Base-by-base conservation (phyloP, 495 filamentous ascomycete species). In the Cryomyces antarcticus region DNA sequence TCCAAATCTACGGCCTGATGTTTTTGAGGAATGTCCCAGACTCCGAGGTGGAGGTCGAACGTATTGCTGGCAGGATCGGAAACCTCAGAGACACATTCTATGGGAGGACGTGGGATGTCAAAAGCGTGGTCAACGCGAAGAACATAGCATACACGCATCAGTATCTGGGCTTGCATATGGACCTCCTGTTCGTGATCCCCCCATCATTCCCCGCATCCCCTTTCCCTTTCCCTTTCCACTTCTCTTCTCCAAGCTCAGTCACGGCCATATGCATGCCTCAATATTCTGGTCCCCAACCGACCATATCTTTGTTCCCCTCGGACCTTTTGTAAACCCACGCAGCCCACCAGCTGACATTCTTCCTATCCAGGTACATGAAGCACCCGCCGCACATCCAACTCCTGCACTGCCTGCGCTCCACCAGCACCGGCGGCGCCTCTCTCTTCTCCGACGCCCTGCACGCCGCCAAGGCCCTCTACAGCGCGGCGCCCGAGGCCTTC, bases 61-160 rank as follows among this genome's bases (percentile, higher is more conserved):
- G 63, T 34, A 73, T 96, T 37, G 80, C 74, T 3, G 62, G 62
- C 6, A 67, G 75, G 30, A 81, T 94, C 43, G 86, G 86, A 0
- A 67, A 68, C 0, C 51, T 93, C 7, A 75, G 82, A 42, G 73
- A 81, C 48, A 81, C 84, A 11, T 89, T 96, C 55, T 94, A 94
- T 60, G 88, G 88, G 30, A 57, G 60, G 37, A 93, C 84, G 1
- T 94, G 83, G 80, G 82, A 94, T 59, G 87, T 96, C 28, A 72
- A 68, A 42, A 77, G 68, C 6, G 75, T 85, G 30, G 73, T 79
- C 2, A 48, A 77, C 37, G 80, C 85, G 35, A 83, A 82, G 55
- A 96, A 96, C 51, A 76, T 96, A 6, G 88, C 88, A 1, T 93
- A 96, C 62, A 94, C 87, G 4, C 73, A 64, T 54, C 63, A 75